Conservation (phyloP, 2,329 filamentous ascomycete genomes). For the Aureobasidium subglaciale region DNA sequence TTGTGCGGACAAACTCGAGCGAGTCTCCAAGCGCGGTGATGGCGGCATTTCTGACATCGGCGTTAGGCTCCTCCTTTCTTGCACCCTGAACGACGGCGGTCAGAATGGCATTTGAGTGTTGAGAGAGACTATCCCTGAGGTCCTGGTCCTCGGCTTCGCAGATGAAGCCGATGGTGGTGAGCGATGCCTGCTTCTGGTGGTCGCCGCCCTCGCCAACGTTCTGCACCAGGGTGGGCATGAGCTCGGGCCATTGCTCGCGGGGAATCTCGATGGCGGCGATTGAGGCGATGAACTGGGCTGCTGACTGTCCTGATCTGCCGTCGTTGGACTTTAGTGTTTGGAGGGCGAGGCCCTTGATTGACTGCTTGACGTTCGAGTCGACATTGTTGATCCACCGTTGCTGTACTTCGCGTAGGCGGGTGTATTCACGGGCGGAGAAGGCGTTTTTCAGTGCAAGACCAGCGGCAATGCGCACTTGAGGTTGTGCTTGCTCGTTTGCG, state of each 20-base stretch:
- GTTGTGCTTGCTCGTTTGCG: conserved; percentile 77
- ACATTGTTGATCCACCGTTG: conserved; percentile 85
- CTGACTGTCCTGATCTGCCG: conserved; percentile 74
- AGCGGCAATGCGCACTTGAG: conserved; percentile 84
- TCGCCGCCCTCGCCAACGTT: conserved; percentile 83
- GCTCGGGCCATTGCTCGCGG: conserved; percentile 83
- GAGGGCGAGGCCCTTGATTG: conserved; percentile 85
- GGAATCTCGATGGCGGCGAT: conserved; percentile 94
- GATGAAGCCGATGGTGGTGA: conserved; percentile 96
- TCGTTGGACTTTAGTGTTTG: conserved; percentile 77
- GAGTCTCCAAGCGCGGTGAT: conserved; percentile 93
- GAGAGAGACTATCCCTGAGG: conserved; percentile 68
- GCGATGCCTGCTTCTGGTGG: conserved; percentile 86
- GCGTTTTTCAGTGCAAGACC: conserved; percentile 97
- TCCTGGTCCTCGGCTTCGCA: conserved; percentile 92
- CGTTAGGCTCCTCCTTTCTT: conserved; percentile 88
- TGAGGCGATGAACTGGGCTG: conserved; percentile 90
- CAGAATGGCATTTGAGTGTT: conserved; percentile 94
- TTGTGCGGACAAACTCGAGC: conserved; percentile 93
- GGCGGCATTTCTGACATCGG: conserved; percentile 83
- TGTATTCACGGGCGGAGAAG: conserved; percentile 86
- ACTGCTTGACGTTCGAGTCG: conserved; percentile 71
- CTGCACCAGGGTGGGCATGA: conserved; percentile 82
- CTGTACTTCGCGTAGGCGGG: conserved; percentile 82
- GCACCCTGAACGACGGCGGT: conserved; percentile 97